phyloP scores from a whole-genome alignment of 2,329 filamentous ascomycete genomes.

The Pseudocercospora musae region DNA sequence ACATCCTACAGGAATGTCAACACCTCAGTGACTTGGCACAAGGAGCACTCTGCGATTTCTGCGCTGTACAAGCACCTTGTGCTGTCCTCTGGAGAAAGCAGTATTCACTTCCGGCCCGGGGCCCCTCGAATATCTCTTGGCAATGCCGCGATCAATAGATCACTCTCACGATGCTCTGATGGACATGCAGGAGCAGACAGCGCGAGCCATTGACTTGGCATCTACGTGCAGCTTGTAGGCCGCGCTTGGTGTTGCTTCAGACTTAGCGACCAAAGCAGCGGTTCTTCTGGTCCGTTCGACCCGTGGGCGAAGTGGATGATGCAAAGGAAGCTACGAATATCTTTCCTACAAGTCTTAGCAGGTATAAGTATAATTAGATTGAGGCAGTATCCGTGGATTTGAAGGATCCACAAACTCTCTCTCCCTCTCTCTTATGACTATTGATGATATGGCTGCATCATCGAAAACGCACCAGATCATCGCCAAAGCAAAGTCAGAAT shows the following conservation, averaged over 20 bases:
- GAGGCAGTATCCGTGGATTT: background rate
- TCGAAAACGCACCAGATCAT: background rate
- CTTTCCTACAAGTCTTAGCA: background rate
- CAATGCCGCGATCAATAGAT: background rate
- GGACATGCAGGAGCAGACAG: background rate
- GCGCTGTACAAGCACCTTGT: background rate
- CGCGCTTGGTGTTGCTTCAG: background rate
- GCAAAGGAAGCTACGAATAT: background rate
- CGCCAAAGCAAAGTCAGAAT: background rate
- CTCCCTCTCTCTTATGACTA: background rate
- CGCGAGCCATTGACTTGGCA: background rate
- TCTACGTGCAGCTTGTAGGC: background rate
- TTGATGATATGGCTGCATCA: background rate
- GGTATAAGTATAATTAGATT: background rate
- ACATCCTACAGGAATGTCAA: background rate
- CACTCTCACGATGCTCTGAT: background rate
- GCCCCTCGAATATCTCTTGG: background rate
- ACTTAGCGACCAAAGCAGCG: background rate
- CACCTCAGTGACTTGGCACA: background rate
- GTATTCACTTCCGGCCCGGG: background rate
- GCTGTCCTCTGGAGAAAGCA: background rate
- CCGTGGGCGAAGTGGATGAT: background rate
- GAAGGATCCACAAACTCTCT: background rate
- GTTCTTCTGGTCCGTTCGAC: background rate
- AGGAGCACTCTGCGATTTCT: background rate